Percentiles rank a stretch among this genome's conserved stretches.
Conservation (phyloP, 495 filamentous ascomycete genomes). For the Wilcoxina mikolae region DNA sequence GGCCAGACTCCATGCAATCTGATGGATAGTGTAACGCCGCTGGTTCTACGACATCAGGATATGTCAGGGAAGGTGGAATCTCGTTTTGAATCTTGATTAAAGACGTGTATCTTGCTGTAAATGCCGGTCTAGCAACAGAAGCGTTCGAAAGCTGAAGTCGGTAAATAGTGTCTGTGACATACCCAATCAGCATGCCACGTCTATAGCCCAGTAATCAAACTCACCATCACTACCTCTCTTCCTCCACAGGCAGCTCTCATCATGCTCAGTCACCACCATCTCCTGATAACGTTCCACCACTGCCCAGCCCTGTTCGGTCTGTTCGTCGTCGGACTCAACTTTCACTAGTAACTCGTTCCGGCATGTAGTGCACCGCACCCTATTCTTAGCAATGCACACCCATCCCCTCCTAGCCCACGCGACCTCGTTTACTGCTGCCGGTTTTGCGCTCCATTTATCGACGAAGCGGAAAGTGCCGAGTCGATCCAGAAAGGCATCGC, state of each 20-base stretch:
- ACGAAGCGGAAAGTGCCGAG: conserved; percentile 80
- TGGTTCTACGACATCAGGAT: conserved; percentile 33
- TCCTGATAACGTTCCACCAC: conserved; percentile 64
- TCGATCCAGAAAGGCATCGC: conserved; percentile 63
- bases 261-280: conserved; percentile 59
- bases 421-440: conserved; percentile 68
- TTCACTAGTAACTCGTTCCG: conserved; percentile 66
- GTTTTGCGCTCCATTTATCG: conserved; percentile 74
- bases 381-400: conserved; percentile 67
- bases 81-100: conserved; percentile 36
- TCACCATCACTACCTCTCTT: conserved; percentile 69
- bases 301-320: conserved; percentile 38
- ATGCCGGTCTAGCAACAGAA: conserved; percentile 35
- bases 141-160: conserved; percentile 35
- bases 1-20: conserved; percentile 15
- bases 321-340: conserved; percentile 53
- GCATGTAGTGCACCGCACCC: conserved; percentile 72
- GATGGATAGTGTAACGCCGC: conserved; percentile 16
- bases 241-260: conserved; percentile 75
- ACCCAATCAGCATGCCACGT: conserved; percentile 8
- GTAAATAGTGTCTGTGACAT: conserved; percentile 38
- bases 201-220: conserved; percentile 9
- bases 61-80: conserved; percentile 38
- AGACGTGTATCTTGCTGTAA: conserved; percentile 31
- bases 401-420: conserved; percentile 93